A percentile compares a stretch with the other conserved stretches of the same genome.
Evolutionary conservation across 768 basidiomycete species (phyloP).

Genomic region (Daedalea quercina): DNA sequence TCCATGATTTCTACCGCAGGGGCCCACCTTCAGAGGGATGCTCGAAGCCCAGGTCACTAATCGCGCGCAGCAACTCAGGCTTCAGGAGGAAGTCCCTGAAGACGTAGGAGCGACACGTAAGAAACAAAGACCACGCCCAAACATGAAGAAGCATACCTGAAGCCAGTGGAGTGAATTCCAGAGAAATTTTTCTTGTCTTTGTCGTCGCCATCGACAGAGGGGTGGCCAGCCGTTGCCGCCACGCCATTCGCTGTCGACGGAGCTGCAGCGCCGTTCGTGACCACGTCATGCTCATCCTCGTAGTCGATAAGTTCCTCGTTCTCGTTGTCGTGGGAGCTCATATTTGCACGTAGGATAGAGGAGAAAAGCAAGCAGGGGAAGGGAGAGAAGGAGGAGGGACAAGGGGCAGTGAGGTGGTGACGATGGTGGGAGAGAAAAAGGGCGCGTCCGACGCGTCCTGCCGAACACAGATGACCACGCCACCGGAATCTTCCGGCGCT

Average conservation of each 20-base stretch:
- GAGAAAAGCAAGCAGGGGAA: not conserved
- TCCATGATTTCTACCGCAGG: not conserved
- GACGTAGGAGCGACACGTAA: conserved; percentile 11
- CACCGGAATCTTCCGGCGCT: not conserved
- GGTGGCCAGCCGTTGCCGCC: conserved; percentile 39
- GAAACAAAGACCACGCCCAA: conserved; percentile 2
- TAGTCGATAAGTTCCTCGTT: conserved; percentile 93
- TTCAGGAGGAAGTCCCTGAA: conserved; percentile 94
- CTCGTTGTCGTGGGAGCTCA: conserved; percentile 74
- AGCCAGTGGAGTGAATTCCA: conserved; percentile 99
- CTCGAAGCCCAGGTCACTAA: conserved; percentile 99
- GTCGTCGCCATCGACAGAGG: conserved; percentile 48
- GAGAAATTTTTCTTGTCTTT: conserved; percentile 98
- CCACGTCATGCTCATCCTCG: conserved; percentile 83
- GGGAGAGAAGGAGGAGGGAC: not conserved
- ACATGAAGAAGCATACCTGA: conserved; percentile 55
- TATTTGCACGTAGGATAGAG: conserved; percentile 22
- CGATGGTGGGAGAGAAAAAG: conserved; percentile 7
- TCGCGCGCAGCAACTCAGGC: conserved; percentile 93
- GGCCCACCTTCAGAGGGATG: conserved; percentile 94
- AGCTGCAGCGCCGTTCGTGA: conserved; percentile 48
- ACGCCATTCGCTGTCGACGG: conserved; percentile 42
- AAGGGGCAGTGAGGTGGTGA: conserved; percentile 1
- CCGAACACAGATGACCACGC: not conserved
- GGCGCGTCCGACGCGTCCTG: conserved; percentile 2